Percentiles rank a stretch among this genome's conserved stretches.
Evolutionary conservation across 768 basidiomycete genomes (phyloP).

Genomic region (Megacollybia marginata): DNA sequence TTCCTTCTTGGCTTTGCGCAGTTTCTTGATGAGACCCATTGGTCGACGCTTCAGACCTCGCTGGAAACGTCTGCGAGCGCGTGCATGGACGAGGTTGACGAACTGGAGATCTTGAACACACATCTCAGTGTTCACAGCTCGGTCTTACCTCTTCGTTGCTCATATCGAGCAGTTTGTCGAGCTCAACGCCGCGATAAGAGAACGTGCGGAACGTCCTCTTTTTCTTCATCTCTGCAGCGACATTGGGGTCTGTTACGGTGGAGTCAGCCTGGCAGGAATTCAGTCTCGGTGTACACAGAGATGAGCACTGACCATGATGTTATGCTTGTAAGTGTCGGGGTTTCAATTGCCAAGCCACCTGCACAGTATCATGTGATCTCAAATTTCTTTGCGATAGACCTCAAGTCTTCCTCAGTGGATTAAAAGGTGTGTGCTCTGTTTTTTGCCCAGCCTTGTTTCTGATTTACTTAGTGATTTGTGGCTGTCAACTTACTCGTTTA

Average conservation of each 20-base stretch:
- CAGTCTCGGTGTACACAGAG: not conserved
- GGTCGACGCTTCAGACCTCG: slow-evolving; percentile 98
- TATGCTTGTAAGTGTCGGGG: too few species aligned
- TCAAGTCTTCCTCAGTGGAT: slow-evolving; percentile 91
- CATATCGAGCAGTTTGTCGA: slow-evolving; percentile 96
- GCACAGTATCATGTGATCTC: too few species aligned
- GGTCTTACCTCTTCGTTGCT: slow-evolving; percentile 90
- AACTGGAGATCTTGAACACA: slow-evolving; percentile 4
- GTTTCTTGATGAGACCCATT: slow-evolving; percentile 98
- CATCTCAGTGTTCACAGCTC: slow-evolving; percentile 24
- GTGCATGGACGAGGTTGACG: slow-evolving; percentile 88
- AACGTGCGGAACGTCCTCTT: slow-evolving; percentile 98
- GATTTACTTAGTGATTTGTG: slow-evolving; percentile 78
- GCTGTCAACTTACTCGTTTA: slow-evolving; percentile 46
- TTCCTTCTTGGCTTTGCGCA: slow-evolving; percentile 99
- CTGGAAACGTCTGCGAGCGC: slow-evolving; percentile 97
- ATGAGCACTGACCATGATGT: too few species aligned
- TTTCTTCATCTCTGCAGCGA: slow-evolving; percentile 98
- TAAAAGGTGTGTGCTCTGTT: slow-evolving; percentile 43
- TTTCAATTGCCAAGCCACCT: too few species aligned
- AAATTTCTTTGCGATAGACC: slow-evolving; percentile 27
- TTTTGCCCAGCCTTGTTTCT: not conserved
- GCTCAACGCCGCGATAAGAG: slow-evolving; percentile 96
- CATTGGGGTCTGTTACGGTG: slow-evolving; percentile 79
- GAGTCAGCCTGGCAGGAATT: slow-evolving; percentile 57